These are phyloP conservation scores for Penicillium odoratum DNA, from an alignment of 495 filamentous ascomycete species.

Conservation along the genomic window DNA sequence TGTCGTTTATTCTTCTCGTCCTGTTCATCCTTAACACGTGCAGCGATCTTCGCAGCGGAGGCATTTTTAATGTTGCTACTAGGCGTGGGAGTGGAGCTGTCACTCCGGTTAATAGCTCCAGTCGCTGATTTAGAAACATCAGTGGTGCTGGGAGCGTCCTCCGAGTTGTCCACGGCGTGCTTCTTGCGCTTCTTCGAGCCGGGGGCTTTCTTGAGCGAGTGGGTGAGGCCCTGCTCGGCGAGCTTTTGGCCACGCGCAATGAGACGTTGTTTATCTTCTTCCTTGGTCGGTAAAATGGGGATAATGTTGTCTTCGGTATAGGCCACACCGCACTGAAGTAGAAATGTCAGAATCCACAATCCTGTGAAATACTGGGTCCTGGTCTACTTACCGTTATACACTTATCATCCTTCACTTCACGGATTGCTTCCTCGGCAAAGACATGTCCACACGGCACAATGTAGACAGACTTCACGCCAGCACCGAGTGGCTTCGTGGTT, in stretches of 20 bases:
- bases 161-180: constrained; percentile 32
- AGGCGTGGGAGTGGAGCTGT: constrained; percentile 32
- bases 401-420: constrained; percentile 66
- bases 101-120: constrained; percentile 24
- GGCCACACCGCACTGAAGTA: constrained; percentile 62
- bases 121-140: constrained; percentile 10
- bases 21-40: constrained; percentile 82
- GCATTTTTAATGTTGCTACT: constrained; percentile 75
- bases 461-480: constrained; percentile 79
- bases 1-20: constrained; percentile 77
- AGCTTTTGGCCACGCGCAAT: constrained; percentile 63
- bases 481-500: constrained; percentile 81
- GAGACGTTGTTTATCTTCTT: constrained; percentile 69
- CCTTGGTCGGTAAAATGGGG: constrained; percentile 70
- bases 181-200: constrained; percentile 73
- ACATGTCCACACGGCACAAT: constrained; percentile 95
- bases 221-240: constrained; percentile 69
- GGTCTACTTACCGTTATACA: constrained; percentile 56
- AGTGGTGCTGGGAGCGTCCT: constrained; percentile 4
- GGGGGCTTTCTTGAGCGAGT: constrained; percentile 81
- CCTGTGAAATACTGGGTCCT: not conserved
- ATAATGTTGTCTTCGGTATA: constrained; percentile 81
- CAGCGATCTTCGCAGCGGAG: constrained; percentile 79
- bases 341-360: not conserved
- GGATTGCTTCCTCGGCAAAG: constrained; percentile 81